Base-by-base conservation (phyloP, 371 early-diverging fungal genomes). In the Rhizopus sp. region DNA sequence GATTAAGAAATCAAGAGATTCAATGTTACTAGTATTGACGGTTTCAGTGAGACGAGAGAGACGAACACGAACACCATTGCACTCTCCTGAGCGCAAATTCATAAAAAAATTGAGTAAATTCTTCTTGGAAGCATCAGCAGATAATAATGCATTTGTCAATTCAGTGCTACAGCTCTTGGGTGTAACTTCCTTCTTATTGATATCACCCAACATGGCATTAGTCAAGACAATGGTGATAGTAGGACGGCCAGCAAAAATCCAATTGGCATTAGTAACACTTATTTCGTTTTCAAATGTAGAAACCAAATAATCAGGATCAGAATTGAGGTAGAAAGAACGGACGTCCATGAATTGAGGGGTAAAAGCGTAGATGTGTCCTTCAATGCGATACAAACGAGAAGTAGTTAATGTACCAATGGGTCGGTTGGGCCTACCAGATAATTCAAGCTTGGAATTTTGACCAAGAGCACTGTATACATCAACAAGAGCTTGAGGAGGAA, bases 311-410 rank as follows among this genome's bases (percentile, higher is more conserved):
- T 92, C 90, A 31, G 89, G 88, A 68, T 94, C 94, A 37, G 85
- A 83, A 29, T 89, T 88, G 34, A 92, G 82, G 60, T 93, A 95
- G 66, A 92, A 95, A 64, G 91, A 86, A 57, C 90, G 90, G 39
- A 79, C 83, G 68, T 94, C 92, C 90, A 93, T 89, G 59, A 95
- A 95, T 56, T 92, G 87, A 12, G 93, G 95, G 1, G 91, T 86
- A 60, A 95, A 95, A 1, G 90, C 87, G 59, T 93, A 93, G 12
- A 93, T 69, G 5, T 86, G 84, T 0, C 95, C 95, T 55, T 91
- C 86, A 32, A 91, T 88, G 16, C 89, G 84, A 69, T 93, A 95
- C 8, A 95, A 61, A 55, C 90, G 88, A 41, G 87, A 88, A 4
- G 95, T 93, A 53, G 88, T 82, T 38, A 95, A 70, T 0, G 90